Evolutionary conservation across 75 land plant species (phyloP), one percentile per base, ranked within the genome.

Genomic region (Azolla pinnata): DNA sequence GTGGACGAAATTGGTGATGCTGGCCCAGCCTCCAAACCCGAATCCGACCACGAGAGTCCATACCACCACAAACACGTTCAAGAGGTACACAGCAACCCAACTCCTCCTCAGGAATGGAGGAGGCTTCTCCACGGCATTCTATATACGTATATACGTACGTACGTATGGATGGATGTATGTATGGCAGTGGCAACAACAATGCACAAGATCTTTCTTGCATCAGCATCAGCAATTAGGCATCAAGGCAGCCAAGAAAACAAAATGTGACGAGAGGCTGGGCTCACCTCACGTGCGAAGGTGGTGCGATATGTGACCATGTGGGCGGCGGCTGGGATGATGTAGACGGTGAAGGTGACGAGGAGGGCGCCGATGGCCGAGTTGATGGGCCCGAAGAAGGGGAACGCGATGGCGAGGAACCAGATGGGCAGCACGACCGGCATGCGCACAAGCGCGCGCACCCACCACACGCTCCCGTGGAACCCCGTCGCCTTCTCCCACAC

Each of bases 21-120:
- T 90, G 16, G 97, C 97, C 97, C 97, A 90, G 20, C 97, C 97
- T 32, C 97, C 97, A 59, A 90, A 77, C 19, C 86, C 97, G 24
- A 91, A 73, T 0, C 97, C 97, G 5, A 91, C 74, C 21, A 91
- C 73, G 1, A 78, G 4, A 0, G 88, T 78, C 95, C 95, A 91
- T 1, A 80, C 55, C 52, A 91, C 96, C 4, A 91, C 54, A 56
- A 91, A 91, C 0, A 69, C 28, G 67, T 91, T 91, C 32, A 84
- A 25, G n/a, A 75, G 66, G 44, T 84, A 91, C 51, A 91, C 73
- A 9, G 60, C 81, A 0, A 81, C 67, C 97, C 97, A 91, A 63
- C 96, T 91, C n/a, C 96, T 91, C n/a, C 88, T 61, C 79, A 88
- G 84, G 63, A 71, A 80, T 1, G 97, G 95, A 7, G 42, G 42